Conservation (phyloP, 202 grass and related monocot genomes). For the Thinopyrum obtusiflorum region DNA sequence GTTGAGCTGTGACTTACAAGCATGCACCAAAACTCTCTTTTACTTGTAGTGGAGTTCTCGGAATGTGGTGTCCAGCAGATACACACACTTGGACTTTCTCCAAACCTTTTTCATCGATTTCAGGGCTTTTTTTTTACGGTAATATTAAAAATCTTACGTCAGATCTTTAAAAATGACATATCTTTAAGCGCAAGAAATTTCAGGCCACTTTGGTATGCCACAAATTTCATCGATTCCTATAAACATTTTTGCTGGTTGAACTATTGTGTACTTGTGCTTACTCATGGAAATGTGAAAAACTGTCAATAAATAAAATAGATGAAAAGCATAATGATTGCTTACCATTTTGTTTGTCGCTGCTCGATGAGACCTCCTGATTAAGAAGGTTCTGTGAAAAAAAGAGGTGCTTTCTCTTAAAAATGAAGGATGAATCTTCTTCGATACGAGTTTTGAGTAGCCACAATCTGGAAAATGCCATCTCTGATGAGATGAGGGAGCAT, state of each 20-base stretch:
- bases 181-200: too few relatives aligned
- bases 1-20: neutral
- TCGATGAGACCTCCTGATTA: neutral
- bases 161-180: too few relatives aligned
- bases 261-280: neutral
- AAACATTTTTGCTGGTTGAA: neutral
- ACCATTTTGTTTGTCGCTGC: neutral
- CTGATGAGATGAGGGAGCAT: conserved; percentile 29
- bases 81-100: neutral
- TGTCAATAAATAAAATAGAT: neutral
- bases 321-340: conserved; percentile 13
- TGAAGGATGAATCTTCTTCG: conserved; percentile 4
- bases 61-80: neutral
- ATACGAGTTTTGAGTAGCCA: neutral
- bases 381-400: neutral
- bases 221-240: neutral
- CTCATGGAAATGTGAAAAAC: neutral
- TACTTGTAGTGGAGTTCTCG: neutral
- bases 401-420: neutral
- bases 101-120: too few relatives aligned
- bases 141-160: too few relatives aligned
- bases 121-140: too few relatives aligned
- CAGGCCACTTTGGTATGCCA: neutral
- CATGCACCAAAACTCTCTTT: neutral
- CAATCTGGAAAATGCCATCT: neutral